These are phyloP conservation scores for Colletotrichum incanum DNA, from an alignment of 2,329 filamentous ascomycete genomes.

Conservation along the genomic window DNA sequence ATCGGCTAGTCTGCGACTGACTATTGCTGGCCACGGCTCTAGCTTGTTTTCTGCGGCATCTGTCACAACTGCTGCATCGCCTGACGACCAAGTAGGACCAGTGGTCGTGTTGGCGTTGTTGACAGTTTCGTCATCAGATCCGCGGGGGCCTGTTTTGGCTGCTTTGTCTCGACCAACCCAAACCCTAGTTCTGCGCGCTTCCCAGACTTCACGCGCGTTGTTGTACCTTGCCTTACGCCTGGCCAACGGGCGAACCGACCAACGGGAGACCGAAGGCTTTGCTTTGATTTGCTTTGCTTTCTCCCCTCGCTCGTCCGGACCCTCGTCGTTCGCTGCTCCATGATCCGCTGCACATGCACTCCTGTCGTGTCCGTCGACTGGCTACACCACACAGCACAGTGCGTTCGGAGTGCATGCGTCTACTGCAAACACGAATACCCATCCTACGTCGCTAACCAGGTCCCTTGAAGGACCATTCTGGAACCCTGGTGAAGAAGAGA, in stretches of 20 bases:
- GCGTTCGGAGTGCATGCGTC: conserved; percentile 40
- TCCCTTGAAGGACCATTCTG: conserved; percentile 22
- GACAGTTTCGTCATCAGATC: conserved; percentile 24
- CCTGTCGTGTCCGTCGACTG: conserved; percentile 53
- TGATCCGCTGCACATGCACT: conserved; percentile 55
- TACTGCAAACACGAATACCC: conserved; percentile 37
- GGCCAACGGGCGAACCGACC: conserved; percentile 35
- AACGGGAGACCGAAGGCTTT: conserved; percentile 23
- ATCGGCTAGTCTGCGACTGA: conserved; percentile 20
- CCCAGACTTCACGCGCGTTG: conserved; percentile 37
- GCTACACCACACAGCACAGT: conserved; percentile 48
- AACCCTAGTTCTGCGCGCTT: conserved; percentile 30
- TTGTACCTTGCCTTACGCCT: conserved; percentile 38
- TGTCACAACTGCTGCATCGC: conserved; percentile 31
- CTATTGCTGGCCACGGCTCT: conserved; percentile 13
- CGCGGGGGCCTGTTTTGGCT: conserved; percentile 24
- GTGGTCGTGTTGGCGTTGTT: conserved; percentile 24
- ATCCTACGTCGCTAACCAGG: conserved; percentile 26
- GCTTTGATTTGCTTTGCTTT: conserved; percentile 34
- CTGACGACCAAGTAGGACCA: conserved; percentile 21
- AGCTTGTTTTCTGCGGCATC: conserved; percentile 19
- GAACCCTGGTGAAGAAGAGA: conserved; percentile 33
- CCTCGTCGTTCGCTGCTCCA: conserved; percentile 38
- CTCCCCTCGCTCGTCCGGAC: conserved; percentile 28
- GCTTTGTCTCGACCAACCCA: conserved; percentile 36